Evolutionary conservation across 1,139 yeast species (phyloP).

Genomic region (Pneumocystis wakefieldiae): DNA sequence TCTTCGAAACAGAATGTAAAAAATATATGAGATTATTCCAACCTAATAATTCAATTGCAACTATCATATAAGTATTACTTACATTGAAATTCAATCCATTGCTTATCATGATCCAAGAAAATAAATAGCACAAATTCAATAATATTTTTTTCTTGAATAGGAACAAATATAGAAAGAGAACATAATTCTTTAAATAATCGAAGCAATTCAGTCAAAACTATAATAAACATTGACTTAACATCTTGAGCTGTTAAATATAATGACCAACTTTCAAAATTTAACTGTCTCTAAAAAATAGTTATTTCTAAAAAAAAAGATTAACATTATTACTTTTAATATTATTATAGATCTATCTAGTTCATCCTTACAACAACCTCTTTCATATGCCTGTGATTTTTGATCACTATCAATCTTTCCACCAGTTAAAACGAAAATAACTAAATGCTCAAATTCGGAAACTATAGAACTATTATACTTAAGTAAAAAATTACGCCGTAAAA

Average conservation of each 20-base stretch:
- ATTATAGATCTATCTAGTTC: not conserved
- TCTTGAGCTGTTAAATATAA: not conserved
- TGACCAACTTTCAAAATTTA: not conserved
- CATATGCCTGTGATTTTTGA: not conserved
- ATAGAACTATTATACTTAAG: not conserved
- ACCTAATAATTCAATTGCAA: not conserved
- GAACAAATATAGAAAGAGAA: not conserved
- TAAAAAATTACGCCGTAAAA: not conserved
- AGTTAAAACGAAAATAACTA: not conserved
- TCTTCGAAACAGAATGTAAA: not conserved
- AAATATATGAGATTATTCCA: not conserved
- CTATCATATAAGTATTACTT: not conserved
- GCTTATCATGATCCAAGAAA: not conserved
- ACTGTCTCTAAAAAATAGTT: not conserved
- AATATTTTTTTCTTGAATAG: not conserved
- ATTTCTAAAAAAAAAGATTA: not conserved
- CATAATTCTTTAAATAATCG: not conserved
- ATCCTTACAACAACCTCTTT: not conserved
- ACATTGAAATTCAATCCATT: not conserved
- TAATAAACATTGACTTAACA: not conserved
- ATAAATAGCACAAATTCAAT: not conserved
- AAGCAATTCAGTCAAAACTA: not conserved
- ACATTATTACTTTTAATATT: not conserved
- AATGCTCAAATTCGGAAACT: not conserved
- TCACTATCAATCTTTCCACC: not conserved